These are phyloP conservation scores for Musa beccarii DNA, from an alignment of 176 grass and related monocot species.

Conservation along the genomic window DNA sequence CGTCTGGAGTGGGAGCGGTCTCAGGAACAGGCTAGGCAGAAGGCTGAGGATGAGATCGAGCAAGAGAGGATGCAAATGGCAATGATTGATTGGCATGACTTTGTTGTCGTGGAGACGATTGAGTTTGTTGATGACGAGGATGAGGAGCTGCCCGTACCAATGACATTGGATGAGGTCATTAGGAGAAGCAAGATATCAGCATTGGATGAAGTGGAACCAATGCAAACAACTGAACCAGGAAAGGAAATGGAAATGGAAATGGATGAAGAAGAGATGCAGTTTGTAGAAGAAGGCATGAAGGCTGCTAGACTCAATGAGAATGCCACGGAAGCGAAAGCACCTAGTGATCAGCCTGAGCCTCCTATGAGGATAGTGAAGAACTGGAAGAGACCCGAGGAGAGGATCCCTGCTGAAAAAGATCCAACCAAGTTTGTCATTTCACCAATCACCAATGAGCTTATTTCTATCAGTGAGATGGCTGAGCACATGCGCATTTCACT, in stretches of 20 bases:
- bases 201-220: constrained; percentile 40
- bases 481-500: constrained; percentile 99
- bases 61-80: constrained; percentile 82
- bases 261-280: constrained; percentile 90
- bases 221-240: constrained; percentile 49
- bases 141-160: constrained; percentile 66
- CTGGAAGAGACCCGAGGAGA: constrained; percentile 88
- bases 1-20: constrained; percentile 83
- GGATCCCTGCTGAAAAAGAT: constrained; percentile 56
- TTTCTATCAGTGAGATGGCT: constrained; percentile 95
- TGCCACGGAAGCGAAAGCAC: constrained; percentile 30
- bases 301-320: constrained; percentile 54
- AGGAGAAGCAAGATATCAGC: constrained; percentile 68
- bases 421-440: constrained; percentile 87
- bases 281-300: constrained; percentile 91
- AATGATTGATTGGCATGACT: constrained; percentile 98
- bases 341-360: constrained; percentile 46
- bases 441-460: constrained; percentile 83
- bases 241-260: constrained; percentile 79
- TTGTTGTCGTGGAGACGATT: constrained; percentile 83
- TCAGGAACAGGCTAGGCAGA: constrained; percentile 82
- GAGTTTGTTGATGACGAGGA: constrained; percentile 83
- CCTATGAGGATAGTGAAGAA: constrained; percentile 98
- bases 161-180: constrained; percentile 68
- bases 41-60: constrained; percentile 88